Evolutionary conservation across 352 stramenopile species (phyloP).

Genomic region (Halophytophthora polymorphica): DNA sequence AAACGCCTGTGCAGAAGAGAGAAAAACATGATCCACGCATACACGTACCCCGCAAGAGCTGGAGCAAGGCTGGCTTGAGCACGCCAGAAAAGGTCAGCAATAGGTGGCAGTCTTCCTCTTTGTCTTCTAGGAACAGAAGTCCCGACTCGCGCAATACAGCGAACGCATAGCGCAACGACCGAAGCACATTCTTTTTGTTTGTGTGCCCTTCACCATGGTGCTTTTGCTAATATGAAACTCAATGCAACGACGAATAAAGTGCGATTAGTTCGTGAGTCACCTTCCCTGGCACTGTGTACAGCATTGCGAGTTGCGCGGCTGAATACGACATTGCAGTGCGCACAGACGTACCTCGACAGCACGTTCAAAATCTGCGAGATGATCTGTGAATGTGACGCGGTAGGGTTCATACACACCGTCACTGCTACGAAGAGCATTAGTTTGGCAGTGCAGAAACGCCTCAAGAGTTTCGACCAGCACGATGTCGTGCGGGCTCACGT

Average conservation of each 20-base stretch:
- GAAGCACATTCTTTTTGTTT: slow-evolving; percentile 18
- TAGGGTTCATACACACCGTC: slow-evolving; percentile 2
- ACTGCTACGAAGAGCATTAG: background rate
- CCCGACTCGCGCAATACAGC: slow-evolving; percentile 35
- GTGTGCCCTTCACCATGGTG: background rate
- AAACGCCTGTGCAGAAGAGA: slow-evolving; percentile 4
- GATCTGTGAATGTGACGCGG: slow-evolving; percentile 21
- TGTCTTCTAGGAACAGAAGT: slow-evolving; percentile 59
- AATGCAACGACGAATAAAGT: background rate
- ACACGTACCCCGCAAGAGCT: slow-evolving; percentile 32
- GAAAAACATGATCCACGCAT: background rate
- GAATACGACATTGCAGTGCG: background rate
- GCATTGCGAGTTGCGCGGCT: background rate
- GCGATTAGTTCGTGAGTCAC: background rate
- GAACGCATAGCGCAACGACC: slow-evolving; percentile 42
- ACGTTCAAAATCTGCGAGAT: slow-evolving; percentile 8
- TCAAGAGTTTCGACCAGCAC: slow-evolving; percentile 38
- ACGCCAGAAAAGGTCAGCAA: slow-evolving; percentile 47
- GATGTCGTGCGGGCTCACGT: slow-evolving; percentile 20
- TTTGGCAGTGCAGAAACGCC: slow-evolving; percentile 29
- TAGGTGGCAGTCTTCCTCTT: slow-evolving; percentile 45
- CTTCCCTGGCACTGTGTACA: background rate
- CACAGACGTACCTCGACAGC: slow-evolving; percentile 7
- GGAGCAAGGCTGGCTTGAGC: slow-evolving; percentile 43
- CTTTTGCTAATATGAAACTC: slow-evolving; percentile 4